Evolutionary conservation across 2,329 filamentous ascomycete genomes (phyloP).

Genomic region (Paraconiothyrium brasiliense): DNA sequence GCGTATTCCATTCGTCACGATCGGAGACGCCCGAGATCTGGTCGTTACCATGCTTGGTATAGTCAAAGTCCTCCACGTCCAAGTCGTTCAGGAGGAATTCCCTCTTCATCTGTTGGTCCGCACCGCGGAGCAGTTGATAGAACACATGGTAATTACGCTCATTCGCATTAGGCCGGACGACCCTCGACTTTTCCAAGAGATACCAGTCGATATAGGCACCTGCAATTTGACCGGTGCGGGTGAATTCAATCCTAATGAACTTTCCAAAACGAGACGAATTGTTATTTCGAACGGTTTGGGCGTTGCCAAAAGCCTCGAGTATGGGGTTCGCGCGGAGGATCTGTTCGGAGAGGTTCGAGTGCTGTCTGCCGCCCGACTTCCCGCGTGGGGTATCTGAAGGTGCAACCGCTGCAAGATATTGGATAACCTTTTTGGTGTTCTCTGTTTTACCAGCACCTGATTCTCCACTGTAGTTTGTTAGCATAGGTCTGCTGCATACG

Average conservation of each 20-base stretch:
- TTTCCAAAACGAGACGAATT: constrained; percentile 99
- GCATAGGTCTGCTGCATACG: constrained; percentile 1
- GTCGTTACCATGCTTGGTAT: constrained; percentile 91
- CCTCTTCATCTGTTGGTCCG: constrained; percentile 75
- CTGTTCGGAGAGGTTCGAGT: constrained; percentile 92
- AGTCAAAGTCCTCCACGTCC: constrained; percentile 86
- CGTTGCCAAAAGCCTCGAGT: constrained; percentile 96
- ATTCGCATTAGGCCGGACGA: constrained; percentile 84
- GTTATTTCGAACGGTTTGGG: constrained; percentile 96
- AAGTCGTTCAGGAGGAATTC: constrained; percentile 79
- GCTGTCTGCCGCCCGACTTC: constrained; percentile 69
- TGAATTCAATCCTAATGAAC: constrained; percentile 98
- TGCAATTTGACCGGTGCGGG: constrained; percentile 84
- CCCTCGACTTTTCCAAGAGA: constrained; percentile 95
- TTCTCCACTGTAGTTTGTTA: constrained; percentile 70
- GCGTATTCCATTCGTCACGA: constrained; percentile 83
- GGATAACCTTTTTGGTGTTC: constrained; percentile 99
- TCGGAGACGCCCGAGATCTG: constrained; percentile 91
- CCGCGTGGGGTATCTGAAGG: constrained; percentile 76
- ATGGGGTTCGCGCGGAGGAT: constrained; percentile 97
- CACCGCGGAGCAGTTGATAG: constrained; percentile 91
- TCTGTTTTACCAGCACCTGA: constrained; percentile 98
- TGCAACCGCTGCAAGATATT: constrained; percentile 95
- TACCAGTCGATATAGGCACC: constrained; percentile 99
- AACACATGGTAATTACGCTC: constrained; percentile 98